These are phyloP conservation scores for Linnemannia hyalina DNA, from an alignment of 192 early-diverging fungal species.

Conservation along the genomic window DNA sequence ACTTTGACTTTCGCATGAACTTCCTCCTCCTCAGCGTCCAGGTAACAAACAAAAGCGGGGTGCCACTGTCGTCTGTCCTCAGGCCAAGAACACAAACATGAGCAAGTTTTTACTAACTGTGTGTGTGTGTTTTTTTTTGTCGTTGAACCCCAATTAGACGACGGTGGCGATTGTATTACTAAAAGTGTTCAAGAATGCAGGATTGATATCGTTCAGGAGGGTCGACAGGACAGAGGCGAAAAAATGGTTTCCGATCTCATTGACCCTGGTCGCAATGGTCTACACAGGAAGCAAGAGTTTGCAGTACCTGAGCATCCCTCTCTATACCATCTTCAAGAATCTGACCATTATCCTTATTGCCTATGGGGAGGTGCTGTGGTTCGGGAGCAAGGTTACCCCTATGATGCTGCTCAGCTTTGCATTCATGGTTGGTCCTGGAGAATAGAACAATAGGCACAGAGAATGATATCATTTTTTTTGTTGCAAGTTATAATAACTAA, in stretches of 20 bases:
- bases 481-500: neutral
- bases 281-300: constrained; percentile 94
- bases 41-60: constrained; percentile 26
- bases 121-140: neutral
- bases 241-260: constrained; percentile 87
- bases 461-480: neutral
- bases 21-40: constrained; percentile 83
- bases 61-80: neutral
- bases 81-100: neutral
- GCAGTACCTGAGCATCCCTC: constrained; percentile 90
- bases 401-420: constrained; percentile 85
- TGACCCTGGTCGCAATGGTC: constrained; percentile 90
- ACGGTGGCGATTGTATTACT: constrained; percentile 67
- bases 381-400: constrained; percentile 81
- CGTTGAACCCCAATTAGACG: neutral
- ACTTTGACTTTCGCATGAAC: constrained; percentile 84
- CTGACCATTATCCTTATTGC: constrained; percentile 96
- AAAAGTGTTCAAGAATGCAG: constrained; percentile 62
- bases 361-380: constrained; percentile 87
- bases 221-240: constrained; percentile 70
- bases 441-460: neutral
- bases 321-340: constrained; percentile 99
- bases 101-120: constrained; percentile 11
- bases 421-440: constrained; percentile 72
- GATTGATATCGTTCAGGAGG: constrained; percentile 71